Evolutionary conservation across 805 yeast species (phyloP).

Genomic region (Candida maris): DNA sequence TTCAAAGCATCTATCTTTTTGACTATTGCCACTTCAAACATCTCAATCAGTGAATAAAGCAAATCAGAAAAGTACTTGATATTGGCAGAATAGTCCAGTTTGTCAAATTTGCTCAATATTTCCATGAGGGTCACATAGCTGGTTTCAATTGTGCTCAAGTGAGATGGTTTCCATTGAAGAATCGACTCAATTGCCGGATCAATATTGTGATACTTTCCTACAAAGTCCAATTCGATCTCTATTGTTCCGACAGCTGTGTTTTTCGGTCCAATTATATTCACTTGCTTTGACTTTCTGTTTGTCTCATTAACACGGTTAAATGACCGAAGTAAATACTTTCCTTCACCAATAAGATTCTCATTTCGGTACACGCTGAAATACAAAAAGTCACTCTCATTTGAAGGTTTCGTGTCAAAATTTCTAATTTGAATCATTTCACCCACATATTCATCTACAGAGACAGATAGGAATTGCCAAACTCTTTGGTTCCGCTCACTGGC

Average conservation of each 20-base stretch:
- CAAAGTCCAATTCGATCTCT: constrained; percentile 59
- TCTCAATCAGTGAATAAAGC: constrained; percentile 37
- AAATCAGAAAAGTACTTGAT: constrained; percentile 61
- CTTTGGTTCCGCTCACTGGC: constrained; percentile 52
- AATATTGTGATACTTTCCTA: constrained; percentile 63
- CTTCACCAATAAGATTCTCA: constrained; percentile 59
- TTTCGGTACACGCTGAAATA: constrained; percentile 56
- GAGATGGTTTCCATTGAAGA: constrained; percentile 48
- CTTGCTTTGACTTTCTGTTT: constrained; percentile 37
- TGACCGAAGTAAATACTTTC: constrained; percentile 41
- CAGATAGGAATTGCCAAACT: constrained; percentile 71
- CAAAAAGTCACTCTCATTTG: constrained; percentile 51
- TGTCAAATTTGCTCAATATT: constrained; percentile 47
- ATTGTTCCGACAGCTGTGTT: constrained; percentile 40
- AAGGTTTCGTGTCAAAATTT: constrained; percentile 46
- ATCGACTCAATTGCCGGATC: constrained; percentile 53
- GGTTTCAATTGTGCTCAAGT: constrained; percentile 39
- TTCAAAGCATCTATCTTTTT: constrained; percentile 25
- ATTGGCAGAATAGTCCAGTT: constrained; percentile 49
- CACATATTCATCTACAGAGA: constrained; percentile 63
- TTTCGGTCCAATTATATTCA: constrained; percentile 40
- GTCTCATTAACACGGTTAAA: constrained; percentile 33
- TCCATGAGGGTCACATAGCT: constrained; percentile 42
- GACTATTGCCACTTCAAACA: constrained; percentile 26
- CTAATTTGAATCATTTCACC: constrained; percentile 68